Conservation (phyloP, 768 basidiomycete species). For the Trametes coccinea region DNA sequence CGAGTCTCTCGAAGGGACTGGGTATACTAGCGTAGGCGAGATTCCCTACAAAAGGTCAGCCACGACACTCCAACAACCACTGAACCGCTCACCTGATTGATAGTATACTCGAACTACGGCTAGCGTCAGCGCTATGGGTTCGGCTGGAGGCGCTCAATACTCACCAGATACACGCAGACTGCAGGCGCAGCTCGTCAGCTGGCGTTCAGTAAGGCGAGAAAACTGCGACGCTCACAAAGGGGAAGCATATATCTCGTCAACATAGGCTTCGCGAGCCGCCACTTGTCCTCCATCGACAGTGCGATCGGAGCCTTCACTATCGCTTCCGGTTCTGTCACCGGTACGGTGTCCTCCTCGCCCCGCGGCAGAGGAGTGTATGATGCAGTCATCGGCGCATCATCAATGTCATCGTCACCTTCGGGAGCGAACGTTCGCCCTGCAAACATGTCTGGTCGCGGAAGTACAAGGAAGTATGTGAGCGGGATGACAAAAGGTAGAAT, state of each 20-base stretch:
- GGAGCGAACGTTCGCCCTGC: constrained; percentile 39
- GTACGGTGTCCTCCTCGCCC: not conserved
- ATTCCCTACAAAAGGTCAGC: constrained; percentile 58
- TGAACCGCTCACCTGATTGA: constrained; percentile 63
- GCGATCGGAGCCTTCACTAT: constrained; percentile 32
- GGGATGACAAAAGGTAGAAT: constrained; percentile 82
- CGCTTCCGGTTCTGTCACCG: constrained; percentile 2
- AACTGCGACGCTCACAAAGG: constrained; percentile 58
- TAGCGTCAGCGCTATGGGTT: not conserved
- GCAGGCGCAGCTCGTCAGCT: not conserved
- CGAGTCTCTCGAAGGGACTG: constrained; percentile 64
- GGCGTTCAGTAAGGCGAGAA: not conserved
- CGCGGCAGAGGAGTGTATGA: constrained; percentile 11
- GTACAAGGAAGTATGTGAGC: constrained; percentile 70
- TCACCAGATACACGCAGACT: constrained; percentile 65
- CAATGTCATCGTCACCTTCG: constrained; percentile 39
- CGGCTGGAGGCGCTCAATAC: constrained; percentile 24
- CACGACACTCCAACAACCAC: not conserved
- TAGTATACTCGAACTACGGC: constrained; percentile 84
- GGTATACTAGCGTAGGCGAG: constrained; percentile 86
- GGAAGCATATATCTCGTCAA: constrained; percentile 89
- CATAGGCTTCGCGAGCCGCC: constrained; percentile 77
- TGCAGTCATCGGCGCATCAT: constrained; percentile 3
- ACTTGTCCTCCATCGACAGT: constrained; percentile 74
- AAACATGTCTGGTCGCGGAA: constrained; percentile 63